Conservation (phyloP, 371 early-diverging fungal genomes). For the Mucor mucedo region DNA sequence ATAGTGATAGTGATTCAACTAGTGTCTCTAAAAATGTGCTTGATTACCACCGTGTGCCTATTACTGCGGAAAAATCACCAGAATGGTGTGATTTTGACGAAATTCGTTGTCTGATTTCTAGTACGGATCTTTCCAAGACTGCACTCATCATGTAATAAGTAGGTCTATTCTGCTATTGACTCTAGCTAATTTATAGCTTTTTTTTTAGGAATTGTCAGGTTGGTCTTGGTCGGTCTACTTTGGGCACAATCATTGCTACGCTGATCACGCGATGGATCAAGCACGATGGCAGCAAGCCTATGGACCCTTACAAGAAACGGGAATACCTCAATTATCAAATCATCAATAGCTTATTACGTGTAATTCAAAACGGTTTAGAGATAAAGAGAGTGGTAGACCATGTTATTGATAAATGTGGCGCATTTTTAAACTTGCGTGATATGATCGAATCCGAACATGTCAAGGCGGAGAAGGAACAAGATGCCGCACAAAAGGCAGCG, state of each 20-base stretch:
- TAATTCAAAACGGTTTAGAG: conserved; percentile 60
- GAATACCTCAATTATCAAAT: conserved; percentile 48
- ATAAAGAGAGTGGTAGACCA: conserved; percentile 57
- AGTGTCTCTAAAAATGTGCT: conserved; percentile 11
- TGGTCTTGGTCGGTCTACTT: conserved; percentile 62
- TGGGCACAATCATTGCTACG: conserved; percentile 44
- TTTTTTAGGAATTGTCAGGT: conserved; percentile 61
- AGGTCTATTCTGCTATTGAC: no score
- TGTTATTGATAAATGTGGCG: conserved; percentile 55
- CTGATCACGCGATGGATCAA: conserved; percentile 48
- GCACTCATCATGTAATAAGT: conserved; percentile 49
- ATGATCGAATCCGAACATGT: conserved; percentile 52
- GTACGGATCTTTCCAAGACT: conserved; percentile 30
- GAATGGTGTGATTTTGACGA: conserved; percentile 59
- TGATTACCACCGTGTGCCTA: conserved; percentile 52
- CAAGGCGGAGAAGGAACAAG: conserved; percentile 39
- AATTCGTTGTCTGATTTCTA: conserved; percentile 37
- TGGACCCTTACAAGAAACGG: conserved; percentile 12
- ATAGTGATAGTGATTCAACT: background rate
- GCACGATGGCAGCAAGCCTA: background rate
- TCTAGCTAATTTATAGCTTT: no score
- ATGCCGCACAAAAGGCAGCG: conserved; percentile 10
- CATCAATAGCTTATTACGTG: conserved; percentile 61
- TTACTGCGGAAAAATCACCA: conserved; percentile 58
- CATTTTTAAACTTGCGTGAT: conserved; percentile 50